These are phyloP conservation scores for Eutrema salsugineum DNA, from an alignment of 441 rosid species.

Conservation along the genomic window DNA sequence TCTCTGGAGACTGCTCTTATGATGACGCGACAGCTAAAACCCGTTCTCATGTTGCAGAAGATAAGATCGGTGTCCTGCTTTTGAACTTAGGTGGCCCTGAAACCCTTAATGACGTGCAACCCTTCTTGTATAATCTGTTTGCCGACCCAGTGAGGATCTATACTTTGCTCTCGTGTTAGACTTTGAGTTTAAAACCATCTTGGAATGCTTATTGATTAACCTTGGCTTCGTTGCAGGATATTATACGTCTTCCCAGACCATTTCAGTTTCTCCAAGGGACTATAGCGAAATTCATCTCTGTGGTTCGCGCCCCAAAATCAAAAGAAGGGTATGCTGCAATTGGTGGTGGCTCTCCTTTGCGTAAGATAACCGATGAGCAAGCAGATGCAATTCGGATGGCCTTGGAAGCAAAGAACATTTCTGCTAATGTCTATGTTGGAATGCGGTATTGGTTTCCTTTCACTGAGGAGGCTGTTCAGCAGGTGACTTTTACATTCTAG, in stretches of 20 bases:
- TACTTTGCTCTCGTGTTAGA: background rate
- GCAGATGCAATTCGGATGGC: constrained; percentile 69
- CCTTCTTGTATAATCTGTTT: constrained; percentile 86
- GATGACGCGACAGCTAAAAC: constrained; percentile 36
- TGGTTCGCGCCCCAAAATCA: constrained; percentile 82
- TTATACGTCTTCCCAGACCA: constrained; percentile 78
- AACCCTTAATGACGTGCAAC: constrained; percentile 86
- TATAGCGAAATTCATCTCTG: constrained; percentile 74
- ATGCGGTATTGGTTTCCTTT: constrained; percentile 96
- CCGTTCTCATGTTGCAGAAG: constrained; percentile 42
- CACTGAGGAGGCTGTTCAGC: constrained; percentile 89
- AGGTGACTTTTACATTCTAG: constrained; percentile 38
- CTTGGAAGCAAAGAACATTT: constrained; percentile 56
- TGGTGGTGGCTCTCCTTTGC: constrained; percentile 95
- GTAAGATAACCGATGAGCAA: constrained; percentile 88
- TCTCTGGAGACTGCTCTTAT: constrained; percentile 41
- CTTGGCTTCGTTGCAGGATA: constrained; percentile 52
- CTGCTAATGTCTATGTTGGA: constrained; percentile 71
- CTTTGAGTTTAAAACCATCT: background rate
- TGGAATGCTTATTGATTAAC: background rate
- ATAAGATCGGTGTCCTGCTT: constrained; percentile 79
- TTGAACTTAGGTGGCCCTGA: constrained; percentile 97
- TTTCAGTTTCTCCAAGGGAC: constrained; percentile 83
- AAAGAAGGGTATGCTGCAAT: constrained; percentile 97
- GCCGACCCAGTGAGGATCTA: constrained; percentile 81